A percentile compares a stretch with the other conserved stretches of the same genome.
phyloP scores from a whole-genome alignment of 306 rosid species.

The Lithocarpus polystachyus region DNA sequence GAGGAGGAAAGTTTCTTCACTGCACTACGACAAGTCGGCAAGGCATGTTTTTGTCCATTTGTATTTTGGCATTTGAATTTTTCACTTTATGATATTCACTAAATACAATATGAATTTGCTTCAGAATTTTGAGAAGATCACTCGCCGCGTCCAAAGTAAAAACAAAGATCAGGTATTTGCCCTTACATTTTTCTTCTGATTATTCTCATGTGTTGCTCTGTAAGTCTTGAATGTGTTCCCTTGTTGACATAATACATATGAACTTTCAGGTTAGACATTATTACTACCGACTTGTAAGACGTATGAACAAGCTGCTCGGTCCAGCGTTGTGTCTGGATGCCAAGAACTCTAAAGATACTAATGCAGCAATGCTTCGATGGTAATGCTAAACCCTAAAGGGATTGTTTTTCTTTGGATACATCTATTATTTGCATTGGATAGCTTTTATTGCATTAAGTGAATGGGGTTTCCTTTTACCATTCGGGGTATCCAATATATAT shows the following conservation, averaged over 20 bases:
- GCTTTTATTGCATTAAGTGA: slow-evolving; percentile 5
- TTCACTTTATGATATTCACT: slow-evolving; percentile 10
- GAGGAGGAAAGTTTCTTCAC: slow-evolving; percentile 98
- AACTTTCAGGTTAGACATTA: slow-evolving; percentile 85
- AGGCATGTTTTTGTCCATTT: slow-evolving; percentile 37
- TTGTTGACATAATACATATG: background rate
- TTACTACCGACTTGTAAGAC: slow-evolving; percentile 96
- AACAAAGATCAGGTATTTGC: slow-evolving; percentile 82
- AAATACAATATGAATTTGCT: slow-evolving; percentile 29
- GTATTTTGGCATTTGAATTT: slow-evolving; percentile 15
- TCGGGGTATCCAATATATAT: background rate
- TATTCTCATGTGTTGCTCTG: background rate
- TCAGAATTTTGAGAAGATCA: slow-evolving; percentile 97
- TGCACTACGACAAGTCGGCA: slow-evolving; percentile 94
- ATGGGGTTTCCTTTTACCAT: background rate
- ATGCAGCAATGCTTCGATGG: slow-evolving; percentile 99
- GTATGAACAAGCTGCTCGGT: slow-evolving; percentile 97
- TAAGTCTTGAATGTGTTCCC: background rate
- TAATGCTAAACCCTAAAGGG: slow-evolving; percentile 31
- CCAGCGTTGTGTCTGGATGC: slow-evolving; percentile 92
- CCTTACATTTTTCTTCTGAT: background rate
- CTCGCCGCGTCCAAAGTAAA: slow-evolving; percentile 93
- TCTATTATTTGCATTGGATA: background rate
- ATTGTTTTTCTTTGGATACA: background rate
- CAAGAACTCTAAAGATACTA: slow-evolving; percentile 88